Conservation (phyloP, 768 basidiomycete species). For the Termitomyces eurrhizus region DNA sequence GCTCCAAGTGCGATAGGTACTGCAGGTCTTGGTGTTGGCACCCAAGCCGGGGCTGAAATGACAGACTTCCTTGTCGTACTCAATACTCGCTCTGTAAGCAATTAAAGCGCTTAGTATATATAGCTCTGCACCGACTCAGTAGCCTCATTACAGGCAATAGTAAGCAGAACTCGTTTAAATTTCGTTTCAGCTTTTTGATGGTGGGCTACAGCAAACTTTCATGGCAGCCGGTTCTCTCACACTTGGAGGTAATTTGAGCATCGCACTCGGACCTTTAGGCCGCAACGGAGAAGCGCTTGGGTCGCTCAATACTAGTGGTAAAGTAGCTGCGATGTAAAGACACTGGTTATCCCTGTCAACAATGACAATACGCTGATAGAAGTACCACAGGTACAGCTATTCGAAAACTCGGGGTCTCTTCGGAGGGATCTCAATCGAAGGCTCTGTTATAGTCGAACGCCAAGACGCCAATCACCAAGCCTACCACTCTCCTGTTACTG, state of each 20-base stretch:
- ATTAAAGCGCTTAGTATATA: conserved; percentile 3
- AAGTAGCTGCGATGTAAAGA: conserved; percentile 83
- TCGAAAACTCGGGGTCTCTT: conserved; percentile 92
- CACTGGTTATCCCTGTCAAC: background rate
- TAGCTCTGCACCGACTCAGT: conserved; percentile 1
- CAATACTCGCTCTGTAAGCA: conserved; percentile 71
- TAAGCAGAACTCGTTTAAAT: conserved; percentile 31
- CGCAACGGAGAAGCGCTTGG: conserved; percentile 93
- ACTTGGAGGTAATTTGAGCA: conserved; percentile 85
- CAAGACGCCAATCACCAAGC: conserved; percentile 90
- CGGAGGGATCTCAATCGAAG: conserved; percentile 86
- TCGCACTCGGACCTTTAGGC: conserved; percentile 89
- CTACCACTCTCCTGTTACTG: conserved; percentile 70
- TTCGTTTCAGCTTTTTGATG: background rate
- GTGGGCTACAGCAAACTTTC: conserved; percentile 60
- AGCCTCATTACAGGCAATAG: conserved; percentile 48
- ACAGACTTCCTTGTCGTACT: conserved; percentile 90
- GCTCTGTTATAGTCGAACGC: conserved; percentile 89
- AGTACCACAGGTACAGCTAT: conserved; percentile 69
- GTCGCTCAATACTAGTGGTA: conserved; percentile 78
- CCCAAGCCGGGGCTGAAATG: conserved; percentile 80
- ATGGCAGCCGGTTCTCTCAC: conserved; percentile 93
- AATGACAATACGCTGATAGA: background rate
- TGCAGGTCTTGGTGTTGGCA: conserved; percentile 86
- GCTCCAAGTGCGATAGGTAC: conserved; percentile 94